Conservation (phyloP, 2,329 filamentous ascomycete genomes). For the Neopestalotiopsis clavispora region DNA sequence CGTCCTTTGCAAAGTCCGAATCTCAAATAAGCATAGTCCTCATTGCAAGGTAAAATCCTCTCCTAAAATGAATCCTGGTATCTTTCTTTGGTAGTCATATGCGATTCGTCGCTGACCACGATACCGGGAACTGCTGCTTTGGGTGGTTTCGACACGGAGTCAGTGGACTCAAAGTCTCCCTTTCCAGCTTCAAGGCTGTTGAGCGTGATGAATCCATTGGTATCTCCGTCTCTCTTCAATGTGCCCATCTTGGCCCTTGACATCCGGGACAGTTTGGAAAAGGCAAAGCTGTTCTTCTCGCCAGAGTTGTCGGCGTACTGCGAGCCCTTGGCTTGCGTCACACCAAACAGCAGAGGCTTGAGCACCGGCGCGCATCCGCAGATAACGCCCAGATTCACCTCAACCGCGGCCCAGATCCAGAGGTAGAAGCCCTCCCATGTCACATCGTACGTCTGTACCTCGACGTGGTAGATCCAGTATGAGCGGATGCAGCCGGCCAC, state of each 20-base stretch:
- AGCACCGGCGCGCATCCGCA: conserved; percentile 45
- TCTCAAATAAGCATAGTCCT: no score
- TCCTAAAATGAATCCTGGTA: no score
- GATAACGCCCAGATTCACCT: conserved; percentile 47
- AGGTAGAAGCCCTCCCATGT: conserved; percentile 46
- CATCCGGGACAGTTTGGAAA: not conserved
- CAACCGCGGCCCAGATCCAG: conserved; percentile 49
- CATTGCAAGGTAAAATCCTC: no score
- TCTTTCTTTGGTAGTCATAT: no score
- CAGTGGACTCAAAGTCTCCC: not conserved
- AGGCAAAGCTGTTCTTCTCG: not conserved
- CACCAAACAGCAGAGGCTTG: conserved; percentile 28
- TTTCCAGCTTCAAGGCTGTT: not conserved
- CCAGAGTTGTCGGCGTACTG: not conserved
- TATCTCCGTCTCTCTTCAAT: not conserved
- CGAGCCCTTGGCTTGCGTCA: not conserved
- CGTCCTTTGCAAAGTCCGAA: not conserved
- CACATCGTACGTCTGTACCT: conserved; percentile 42
- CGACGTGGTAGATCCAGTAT: conserved; percentile 42
- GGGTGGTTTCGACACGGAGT: not conserved
- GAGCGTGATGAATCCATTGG: not conserved
- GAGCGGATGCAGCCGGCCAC: conserved; percentile 40
- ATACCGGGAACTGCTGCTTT: not conserved
- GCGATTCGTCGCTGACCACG: not conserved
- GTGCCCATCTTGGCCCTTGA: not conserved